Conservation (phyloP, 1,284 basidiomycete genomes). For the Afroboletus lepidellus region DNA sequence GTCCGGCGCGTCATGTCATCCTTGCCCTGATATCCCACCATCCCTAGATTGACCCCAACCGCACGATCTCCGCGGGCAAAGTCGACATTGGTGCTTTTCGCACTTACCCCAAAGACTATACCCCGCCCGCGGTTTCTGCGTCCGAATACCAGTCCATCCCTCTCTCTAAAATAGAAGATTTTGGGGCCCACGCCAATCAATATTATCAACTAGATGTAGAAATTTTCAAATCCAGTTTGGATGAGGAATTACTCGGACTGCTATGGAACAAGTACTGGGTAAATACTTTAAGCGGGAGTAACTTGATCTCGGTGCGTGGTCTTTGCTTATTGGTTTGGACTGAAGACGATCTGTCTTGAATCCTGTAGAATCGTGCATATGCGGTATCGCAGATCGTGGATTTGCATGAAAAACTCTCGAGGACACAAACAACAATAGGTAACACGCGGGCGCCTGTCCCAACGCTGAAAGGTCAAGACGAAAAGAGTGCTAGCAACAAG, state of each 20-base stretch:
- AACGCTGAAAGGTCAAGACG: slow-evolving; percentile 45
- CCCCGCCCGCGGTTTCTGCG: slow-evolving; percentile 65
- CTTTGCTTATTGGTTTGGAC: not conserved
- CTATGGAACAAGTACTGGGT: slow-evolving; percentile 99
- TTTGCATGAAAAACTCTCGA: slow-evolving; percentile 82
- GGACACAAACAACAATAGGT: slow-evolving; percentile 54
- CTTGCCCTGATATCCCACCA: not conserved
- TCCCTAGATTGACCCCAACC: slow-evolving; percentile 92
- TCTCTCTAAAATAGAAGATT: slow-evolving; percentile 93
- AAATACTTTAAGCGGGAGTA: slow-evolving; percentile 89
- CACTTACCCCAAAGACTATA: slow-evolving; percentile 92
- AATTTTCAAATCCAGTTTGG: slow-evolving; percentile 90
- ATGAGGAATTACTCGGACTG: slow-evolving; percentile 82
- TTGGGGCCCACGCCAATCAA: slow-evolving; percentile 95
- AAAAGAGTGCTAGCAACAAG: slow-evolving; percentile 37
- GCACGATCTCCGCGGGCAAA: slow-evolving; percentile 95
- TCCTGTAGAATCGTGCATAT: slow-evolving; percentile 81
- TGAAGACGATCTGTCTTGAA: not conserved
- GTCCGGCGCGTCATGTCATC: slow-evolving; percentile 31
- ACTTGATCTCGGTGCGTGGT: slow-evolving; percentile 78
- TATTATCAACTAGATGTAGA: slow-evolving; percentile 95
- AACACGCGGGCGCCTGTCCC: slow-evolving; percentile 58
- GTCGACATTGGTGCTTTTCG: slow-evolving; percentile 99
- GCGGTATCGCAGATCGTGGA: slow-evolving; percentile 87
- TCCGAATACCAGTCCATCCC: slow-evolving; percentile 95